phyloP scores from a whole-genome alignment of 306 rosid genomes.

The Quercus wislizeni region DNA sequence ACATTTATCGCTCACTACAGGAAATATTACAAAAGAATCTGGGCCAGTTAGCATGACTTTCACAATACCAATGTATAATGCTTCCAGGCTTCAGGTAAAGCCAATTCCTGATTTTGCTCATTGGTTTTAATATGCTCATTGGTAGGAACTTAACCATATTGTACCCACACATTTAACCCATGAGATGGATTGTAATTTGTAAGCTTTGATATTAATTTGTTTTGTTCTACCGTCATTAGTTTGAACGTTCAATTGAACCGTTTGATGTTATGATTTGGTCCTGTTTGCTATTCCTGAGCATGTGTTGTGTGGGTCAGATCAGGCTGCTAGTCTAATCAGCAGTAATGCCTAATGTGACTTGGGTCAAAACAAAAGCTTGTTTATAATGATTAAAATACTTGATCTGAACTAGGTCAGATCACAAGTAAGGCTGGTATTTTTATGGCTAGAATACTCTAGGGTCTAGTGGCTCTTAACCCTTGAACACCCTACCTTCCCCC shows the following conservation, averaged over 20 bases:
- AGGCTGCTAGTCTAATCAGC: slow-evolving; percentile 7
- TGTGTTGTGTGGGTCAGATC: slow-evolving; percentile 3
- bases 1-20: slow-evolving; percentile 36
- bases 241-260: neutral
- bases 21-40: slow-evolving; percentile 70
- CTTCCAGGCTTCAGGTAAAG: slow-evolving; percentile 76
- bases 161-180: neutral
- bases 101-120: slow-evolving; percentile 3
- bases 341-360: neutral
- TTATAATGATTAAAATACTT: neutral
- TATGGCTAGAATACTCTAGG: neutral
- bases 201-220: neutral
- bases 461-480: neutral
- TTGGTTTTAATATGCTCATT: neutral
- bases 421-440: neutral
- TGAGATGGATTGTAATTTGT: neutral
- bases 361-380: neutral
- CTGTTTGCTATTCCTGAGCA: slow-evolving; percentile 1
- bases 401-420: neutral
- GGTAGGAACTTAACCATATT: neutral
- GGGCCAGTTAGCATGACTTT: slow-evolving; percentile 93
- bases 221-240: neutral
- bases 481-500: too few species aligned
- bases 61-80: slow-evolving; percentile 81
- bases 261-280: slow-evolving; percentile 4